Conservation (phyloP, 2,329 filamentous ascomycete genomes). For the Fusarium brachygibbosum region DNA sequence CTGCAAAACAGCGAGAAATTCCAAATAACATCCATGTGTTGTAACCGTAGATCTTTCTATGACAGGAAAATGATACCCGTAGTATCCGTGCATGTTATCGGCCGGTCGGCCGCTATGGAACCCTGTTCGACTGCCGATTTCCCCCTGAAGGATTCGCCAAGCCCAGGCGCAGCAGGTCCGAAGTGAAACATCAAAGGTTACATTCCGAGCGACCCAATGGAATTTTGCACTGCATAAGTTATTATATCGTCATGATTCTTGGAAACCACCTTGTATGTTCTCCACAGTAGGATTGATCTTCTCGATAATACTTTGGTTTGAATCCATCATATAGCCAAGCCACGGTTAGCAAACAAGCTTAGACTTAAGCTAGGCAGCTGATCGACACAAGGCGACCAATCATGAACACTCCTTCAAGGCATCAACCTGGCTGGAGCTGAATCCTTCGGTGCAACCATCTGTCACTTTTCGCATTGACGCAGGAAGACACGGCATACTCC, state of each 20-base stretch:
- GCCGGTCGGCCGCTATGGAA: background rate
- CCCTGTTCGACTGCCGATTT: background rate
- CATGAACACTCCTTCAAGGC: background rate
- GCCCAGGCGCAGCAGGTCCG: background rate
- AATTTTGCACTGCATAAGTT: background rate
- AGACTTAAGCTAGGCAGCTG: background rate
- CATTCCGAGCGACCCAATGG: background rate
- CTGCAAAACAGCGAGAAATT: background rate
- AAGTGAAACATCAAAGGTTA: background rate
- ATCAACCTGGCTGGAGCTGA: background rate
- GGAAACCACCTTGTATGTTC: background rate
- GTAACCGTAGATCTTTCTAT: background rate
- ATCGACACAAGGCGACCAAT: slow-evolving; percentile 3
- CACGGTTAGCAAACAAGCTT: background rate
- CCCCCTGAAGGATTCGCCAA: slow-evolving; percentile 1
- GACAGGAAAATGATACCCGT: background rate
- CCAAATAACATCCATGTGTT: background rate
- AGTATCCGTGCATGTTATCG: background rate
- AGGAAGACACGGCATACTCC: background rate
- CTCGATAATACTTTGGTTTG: background rate
- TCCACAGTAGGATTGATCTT: background rate
- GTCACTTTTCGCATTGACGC: background rate
- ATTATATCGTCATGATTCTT: background rate
- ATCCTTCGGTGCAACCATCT: slow-evolving; percentile 1
- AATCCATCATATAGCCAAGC: background rate